These are phyloP conservation scores for Saccharum spontaneum DNA, from an alignment of 176 grass and related monocot genomes.

Conservation along the genomic window DNA sequence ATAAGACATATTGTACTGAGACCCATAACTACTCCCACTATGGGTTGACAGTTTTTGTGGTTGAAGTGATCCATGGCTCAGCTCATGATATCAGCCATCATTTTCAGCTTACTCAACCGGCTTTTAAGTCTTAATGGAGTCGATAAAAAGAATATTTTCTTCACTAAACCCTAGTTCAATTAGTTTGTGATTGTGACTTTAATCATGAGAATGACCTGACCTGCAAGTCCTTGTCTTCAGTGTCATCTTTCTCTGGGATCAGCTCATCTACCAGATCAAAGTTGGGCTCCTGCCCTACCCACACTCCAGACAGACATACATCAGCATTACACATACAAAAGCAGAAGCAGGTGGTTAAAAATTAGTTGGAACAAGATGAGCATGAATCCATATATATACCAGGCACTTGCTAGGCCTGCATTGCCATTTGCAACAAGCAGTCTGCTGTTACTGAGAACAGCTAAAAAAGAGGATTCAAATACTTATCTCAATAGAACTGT, in stretches of 20 bases:
- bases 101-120: slow-evolving; percentile 11
- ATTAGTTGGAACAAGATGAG: slow-evolving; percentile 36
- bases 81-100: slow-evolving; percentile 38
- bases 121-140: slow-evolving; percentile 21
- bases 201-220: slow-evolving; percentile 24
- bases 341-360: slow-evolving; percentile 40
- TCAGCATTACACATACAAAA: slow-evolving; percentile 22
- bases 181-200: slow-evolving; percentile 1
- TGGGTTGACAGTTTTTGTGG: background rate
- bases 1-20: slow-evolving; percentile 11
- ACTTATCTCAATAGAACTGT: slow-evolving; percentile 2
- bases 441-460: background rate
- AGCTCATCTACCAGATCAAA: slow-evolving; percentile 52
- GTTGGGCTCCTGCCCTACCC: slow-evolving; percentile 18
- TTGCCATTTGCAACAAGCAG: background rate
- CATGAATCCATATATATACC: background rate
- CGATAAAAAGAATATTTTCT: slow-evolving; percentile 30
- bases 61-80: background rate
- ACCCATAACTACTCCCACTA: slow-evolving; percentile 32
- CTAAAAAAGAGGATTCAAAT: background rate
- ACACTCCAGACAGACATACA: slow-evolving; percentile 27
- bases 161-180: slow-evolving; percentile 5
- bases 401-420: slow-evolving; percentile 5
- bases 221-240: slow-evolving; percentile 9
- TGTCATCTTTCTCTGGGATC: slow-evolving; percentile 39